Evolutionary conservation across 495 filamentous ascomycete species (phyloP), one percentile per base, ranked within the genome.

Genomic region (Evansstolkia leycettana): DNA sequence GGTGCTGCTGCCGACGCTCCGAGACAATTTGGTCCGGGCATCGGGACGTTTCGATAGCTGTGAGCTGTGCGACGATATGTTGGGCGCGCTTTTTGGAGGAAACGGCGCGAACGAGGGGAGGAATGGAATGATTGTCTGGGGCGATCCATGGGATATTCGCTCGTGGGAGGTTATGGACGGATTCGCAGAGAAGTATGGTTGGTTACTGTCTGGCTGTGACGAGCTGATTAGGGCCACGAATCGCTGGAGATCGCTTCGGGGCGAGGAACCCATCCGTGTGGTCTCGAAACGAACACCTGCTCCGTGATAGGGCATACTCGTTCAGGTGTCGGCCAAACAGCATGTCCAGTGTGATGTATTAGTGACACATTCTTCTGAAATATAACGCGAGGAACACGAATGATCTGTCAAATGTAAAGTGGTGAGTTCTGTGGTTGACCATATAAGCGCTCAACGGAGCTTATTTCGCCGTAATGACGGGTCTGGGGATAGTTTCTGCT

Each of bases 101-200:
- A 50, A 46, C 27, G 40, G 50, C 23, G 44, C 56, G 2, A 36
- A 45, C 0, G 50, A 58, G 18, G 37, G 49, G 13, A n/a, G n/a
- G n/a, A 55, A 50, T 19, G 63, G 62, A 1, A 12, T 69, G 23
- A 19, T 74, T n/a, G 58, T 74, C 1, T 72, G 69, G 69, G 65
- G 67, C 7, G 63, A 70, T 24, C 64, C 69, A 0, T 62, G 62
- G 54, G 54, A 60, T 41, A 52, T 57, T 23, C 41, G 42, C 2
- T 64, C 55, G 19, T 74, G 69, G 68, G 68, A 73, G 43, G 43
- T 73, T 11, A 65, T 58, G 0, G 65, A 69, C 42, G 42, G 48
- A 0, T 74, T 74, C 43, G 31, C 65, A 17, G 55, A 53, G 36
- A 69, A 69, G 17, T 73, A 67, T 65, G 51, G 60, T 2, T 73